A percentile compares a stretch with the other conserved stretches of the same genome.
These are phyloP conservation scores for Irpex sp. DNA, from an alignment of 1,284 basidiomycete genomes.

Conservation along the genomic window DNA sequence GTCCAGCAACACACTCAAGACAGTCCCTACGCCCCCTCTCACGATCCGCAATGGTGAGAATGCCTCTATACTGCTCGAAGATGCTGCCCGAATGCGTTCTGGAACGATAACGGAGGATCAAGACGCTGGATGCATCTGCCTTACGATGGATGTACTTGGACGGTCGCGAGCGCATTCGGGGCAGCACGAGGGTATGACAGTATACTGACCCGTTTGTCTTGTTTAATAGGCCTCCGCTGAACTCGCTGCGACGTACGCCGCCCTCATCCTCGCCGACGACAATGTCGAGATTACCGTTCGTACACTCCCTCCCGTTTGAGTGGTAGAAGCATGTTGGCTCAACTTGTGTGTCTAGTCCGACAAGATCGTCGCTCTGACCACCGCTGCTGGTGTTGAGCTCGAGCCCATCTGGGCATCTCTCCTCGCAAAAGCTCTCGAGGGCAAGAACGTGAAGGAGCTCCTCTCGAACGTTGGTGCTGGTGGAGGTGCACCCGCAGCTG, in stretches of 20 bases:
- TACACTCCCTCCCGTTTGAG: constrained; percentile 16
- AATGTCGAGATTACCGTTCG: constrained; percentile 95
- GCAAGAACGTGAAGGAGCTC: constrained; percentile 95
- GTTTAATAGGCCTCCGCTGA: constrained; percentile 53
- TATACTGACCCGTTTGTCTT: not conserved
- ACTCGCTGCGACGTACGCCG: constrained; percentile 88
- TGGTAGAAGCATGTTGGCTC: not conserved
- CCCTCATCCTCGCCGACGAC: constrained; percentile 96
- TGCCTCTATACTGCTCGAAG: not conserved
- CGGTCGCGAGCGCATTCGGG: not conserved
- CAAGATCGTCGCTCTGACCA: constrained; percentile 84
- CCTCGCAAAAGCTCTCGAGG: constrained; percentile 96
- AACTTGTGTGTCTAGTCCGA: constrained; percentile 60
- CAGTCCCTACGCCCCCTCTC: constrained; percentile 6
- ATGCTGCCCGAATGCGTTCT: constrained; percentile 6
- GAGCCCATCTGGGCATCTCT: constrained; percentile 98
- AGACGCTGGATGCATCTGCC: constrained; percentile 17
- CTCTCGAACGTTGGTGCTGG: constrained; percentile 88
- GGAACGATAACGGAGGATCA: not conserved
- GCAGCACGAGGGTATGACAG: not conserved
- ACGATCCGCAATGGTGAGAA: constrained; percentile 21
- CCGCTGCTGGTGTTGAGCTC: constrained; percentile 81
- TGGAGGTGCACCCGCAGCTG: constrained; percentile 75
- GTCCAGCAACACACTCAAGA: constrained; percentile 8
- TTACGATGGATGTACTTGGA: constrained; percentile 15